Conservation (phyloP, 2,329 filamentous ascomycete species). For the Tolypocladium sp. region DNA sequence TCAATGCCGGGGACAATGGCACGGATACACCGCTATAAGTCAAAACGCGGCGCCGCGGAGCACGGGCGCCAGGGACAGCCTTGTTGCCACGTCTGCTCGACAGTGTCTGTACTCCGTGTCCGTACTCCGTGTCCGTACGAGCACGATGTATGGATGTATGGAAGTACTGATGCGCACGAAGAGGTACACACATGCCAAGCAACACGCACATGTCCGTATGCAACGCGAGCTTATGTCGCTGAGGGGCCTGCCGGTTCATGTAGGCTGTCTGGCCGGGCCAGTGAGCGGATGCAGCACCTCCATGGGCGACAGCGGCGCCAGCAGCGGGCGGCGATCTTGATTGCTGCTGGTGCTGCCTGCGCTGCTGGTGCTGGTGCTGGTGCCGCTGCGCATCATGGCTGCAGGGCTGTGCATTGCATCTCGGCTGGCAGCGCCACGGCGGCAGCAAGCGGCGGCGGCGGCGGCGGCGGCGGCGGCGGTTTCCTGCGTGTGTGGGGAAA, state of each 20-base stretch:
- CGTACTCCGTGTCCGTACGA: too few relatives aligned
- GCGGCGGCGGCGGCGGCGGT: too few relatives aligned
- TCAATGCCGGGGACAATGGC: background rate
- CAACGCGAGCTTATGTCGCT: background rate
- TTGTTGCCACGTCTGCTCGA: background rate
- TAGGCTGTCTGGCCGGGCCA: background rate
- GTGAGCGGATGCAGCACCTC: background rate
- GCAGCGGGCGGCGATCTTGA: background rate
- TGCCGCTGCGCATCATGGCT: conserved; percentile 4
- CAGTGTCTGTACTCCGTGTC: background rate
- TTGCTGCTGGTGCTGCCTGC: background rate
- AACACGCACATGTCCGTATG: background rate
- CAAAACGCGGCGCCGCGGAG: background rate
- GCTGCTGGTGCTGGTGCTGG: background rate
- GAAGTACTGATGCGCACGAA: background rate
- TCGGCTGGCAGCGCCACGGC: background rate
- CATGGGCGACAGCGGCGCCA: background rate
- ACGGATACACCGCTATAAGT: background rate
- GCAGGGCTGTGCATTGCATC: conserved; percentile 1
- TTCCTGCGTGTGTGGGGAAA: background rate
- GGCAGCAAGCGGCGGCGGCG: background rate
- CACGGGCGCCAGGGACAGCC: background rate
- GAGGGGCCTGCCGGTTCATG: background rate
- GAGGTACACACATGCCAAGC: background rate
- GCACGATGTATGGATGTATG: too few relatives aligned